Base-by-base conservation (phyloP, 257 asterid genomes). In the Fraxinus americana region DNA sequence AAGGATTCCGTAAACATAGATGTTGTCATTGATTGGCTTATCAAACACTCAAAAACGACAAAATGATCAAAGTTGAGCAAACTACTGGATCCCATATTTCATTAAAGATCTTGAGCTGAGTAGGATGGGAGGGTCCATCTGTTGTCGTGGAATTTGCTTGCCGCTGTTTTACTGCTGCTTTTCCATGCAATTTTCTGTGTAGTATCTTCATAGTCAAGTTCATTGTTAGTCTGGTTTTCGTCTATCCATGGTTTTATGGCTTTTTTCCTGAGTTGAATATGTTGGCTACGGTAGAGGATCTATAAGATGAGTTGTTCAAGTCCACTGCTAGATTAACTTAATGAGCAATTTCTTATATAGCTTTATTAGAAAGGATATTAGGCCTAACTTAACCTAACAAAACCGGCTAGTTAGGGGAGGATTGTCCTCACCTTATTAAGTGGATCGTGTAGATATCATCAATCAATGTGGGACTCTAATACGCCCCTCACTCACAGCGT, bases 1-100 rank as follows among this genome's bases (percentile, higher is more conserved):
- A 94, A 91, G 90, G 97, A 93, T 7, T 85, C 92, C 3, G 85
- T 90, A 73, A 93, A 93, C 85, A 91, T 93, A 36, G 97, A 93
- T 70, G 83, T 80, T 2, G 97, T 93, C 82, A 90, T 93, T 23
- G 93, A 93, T 85, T 93, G 97, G 97, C 96, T 93, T 17, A 50
- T 50, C 61, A 50, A 50, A 19, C 61, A 50, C 61, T 50, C 61
- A 12, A 50, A 50, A 50, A 50, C 61, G 16, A 16, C 61, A 50
- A 50, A 50, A 17, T 50, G 61, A 50, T 14, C 61, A 16, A 50
- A 50, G 9, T 50, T 13, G 21, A 4, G 7, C 61, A 50, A 19
- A 50, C 4, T 50, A 16, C 8, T 50, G 61, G 61, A 16, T 50
- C 17, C 61, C 9, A 16, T 50, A 50, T 50, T 17, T 16, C 61